Evolutionary conservation across 2,329 filamentous ascomycete genomes (phyloP), one percentile per base, ranked within the genome.

Genomic region (Sporothrix humicola): DNA sequence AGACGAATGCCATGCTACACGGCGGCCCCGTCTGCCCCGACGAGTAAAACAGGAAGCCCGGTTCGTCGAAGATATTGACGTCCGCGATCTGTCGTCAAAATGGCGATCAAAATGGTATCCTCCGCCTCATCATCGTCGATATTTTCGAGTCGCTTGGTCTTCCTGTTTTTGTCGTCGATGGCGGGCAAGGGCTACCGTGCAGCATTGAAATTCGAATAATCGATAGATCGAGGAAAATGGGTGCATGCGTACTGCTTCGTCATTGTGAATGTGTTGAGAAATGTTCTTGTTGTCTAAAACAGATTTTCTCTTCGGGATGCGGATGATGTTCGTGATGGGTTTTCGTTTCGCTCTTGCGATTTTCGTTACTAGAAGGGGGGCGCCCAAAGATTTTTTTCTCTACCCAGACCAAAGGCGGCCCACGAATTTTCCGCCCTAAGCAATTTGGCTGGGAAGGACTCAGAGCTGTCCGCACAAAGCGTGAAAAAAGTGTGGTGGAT

Each of bases 171-270:
- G n/a, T 69, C 71, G 71, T 72, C 71, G 71, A 23, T 50, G 46
- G 46, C 59, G 66, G 48, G 20, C 8, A 50, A 59, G 37, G 72
- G 44, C 65, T 54, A 52, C 69, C 52, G 59, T 68, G 66, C 42
- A 20, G 42, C 59, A 54, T 13, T 23, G 54, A 42, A 71, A 37
- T 48, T 44, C 23, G 37, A 13, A 54, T 48, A 56, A 26, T 61
- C 26, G 54, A 20, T 65, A 12, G 20, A 56, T 56, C 68, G 69
- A 46, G 23, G 31, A 31, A 10, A 44, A 9, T 44, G 10, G 50
- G 54, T 42, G n/a, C 37, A 17, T 66, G 56, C 76, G 54, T 77
- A 77, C 76, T 75, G 91, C 91, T 96, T 95, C 85, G 93, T 94
- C 93, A 96, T 96, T 87, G 91, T 94, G 89, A 71, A 61, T 73